A percentile compares a stretch with the other conserved stretches of the same genome.
These are phyloP conservation scores for Pleoardoris graminearum DNA, from an alignment of 2,329 filamentous ascomycete genomes.

Conservation along the genomic window DNA sequence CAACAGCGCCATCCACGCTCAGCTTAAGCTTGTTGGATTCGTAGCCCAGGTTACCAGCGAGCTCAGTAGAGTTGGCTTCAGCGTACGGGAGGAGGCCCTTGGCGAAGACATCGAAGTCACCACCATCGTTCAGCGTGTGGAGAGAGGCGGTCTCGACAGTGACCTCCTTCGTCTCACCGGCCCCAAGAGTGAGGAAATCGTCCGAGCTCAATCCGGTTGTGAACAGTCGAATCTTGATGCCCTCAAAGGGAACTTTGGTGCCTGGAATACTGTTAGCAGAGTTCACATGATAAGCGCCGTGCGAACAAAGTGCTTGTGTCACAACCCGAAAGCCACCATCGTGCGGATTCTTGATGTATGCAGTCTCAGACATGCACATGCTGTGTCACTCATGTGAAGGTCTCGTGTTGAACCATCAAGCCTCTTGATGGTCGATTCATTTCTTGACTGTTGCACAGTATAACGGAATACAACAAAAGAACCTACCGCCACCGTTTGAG, in stretches of 20 bases:
- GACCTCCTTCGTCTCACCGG: constrained; percentile 55
- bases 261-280: constrained; percentile 35
- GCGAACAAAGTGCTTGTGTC: too few species aligned
- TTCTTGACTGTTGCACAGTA: too few species aligned
- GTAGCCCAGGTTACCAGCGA: constrained; percentile 61
- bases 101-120: constrained; percentile 60
- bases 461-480: too few species aligned
- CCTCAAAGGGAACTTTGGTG: constrained; percentile 55
- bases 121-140: constrained; percentile 57
- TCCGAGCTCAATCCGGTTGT: constrained; percentile 51
- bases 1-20: constrained; percentile 59
- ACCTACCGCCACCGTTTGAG: constrained; percentile 49
- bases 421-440: too few species aligned
- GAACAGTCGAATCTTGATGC: constrained; percentile 56
- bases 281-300: neutral
- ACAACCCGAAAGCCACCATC: too few species aligned
- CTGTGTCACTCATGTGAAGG: too few species aligned
- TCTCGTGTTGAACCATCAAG: too few species aligned
- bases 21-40: constrained; percentile 63
- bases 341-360: too few species aligned
- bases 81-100: constrained; percentile 49
- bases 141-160: constrained; percentile 61
- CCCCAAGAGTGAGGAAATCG: constrained; percentile 55
- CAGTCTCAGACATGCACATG: too few species aligned
- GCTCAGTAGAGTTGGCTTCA: constrained; percentile 55